phyloP scores from a whole-genome alignment of 441 rosid species.

The Gossypium davidsonii region DNA sequence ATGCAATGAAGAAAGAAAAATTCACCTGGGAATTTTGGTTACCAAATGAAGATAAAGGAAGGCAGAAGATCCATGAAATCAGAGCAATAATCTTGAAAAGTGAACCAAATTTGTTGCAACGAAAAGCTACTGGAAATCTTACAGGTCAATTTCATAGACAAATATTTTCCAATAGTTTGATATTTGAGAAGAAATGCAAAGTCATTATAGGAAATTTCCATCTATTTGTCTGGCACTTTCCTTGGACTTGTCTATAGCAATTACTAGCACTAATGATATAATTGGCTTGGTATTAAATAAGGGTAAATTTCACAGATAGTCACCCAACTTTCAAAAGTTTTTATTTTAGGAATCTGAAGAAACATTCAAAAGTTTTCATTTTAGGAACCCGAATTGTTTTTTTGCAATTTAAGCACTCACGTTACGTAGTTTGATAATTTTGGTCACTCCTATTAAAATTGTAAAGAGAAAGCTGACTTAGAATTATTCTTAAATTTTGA shows the following conservation, averaged over 20 bases:
- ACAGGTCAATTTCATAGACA: neutral
- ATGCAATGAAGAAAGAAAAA: neutral
- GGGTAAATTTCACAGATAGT: too few species aligned
- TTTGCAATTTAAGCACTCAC: too few species aligned
- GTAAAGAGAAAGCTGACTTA: too few species aligned
- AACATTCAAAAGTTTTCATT: too few species aligned
- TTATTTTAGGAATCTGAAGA: too few species aligned
- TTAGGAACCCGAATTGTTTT: too few species aligned
- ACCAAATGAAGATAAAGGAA: neutral
- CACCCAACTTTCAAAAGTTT: too few species aligned
- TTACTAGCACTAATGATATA: neutral
- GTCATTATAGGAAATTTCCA: neutral
- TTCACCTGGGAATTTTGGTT: neutral
- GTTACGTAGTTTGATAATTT: too few species aligned
- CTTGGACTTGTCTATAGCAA: neutral
- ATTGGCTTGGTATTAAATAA: too few species aligned
- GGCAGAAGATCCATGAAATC: neutral
- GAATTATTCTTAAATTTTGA: too few species aligned
- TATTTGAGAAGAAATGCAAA: neutral
- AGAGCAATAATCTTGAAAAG: neutral
- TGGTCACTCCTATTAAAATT: too few species aligned
- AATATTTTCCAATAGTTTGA: neutral
- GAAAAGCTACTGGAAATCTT: neutral
- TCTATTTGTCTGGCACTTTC: neutral
- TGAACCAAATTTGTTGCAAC: neutral